Conservation (phyloP, 2,329 filamentous ascomycete species). For the Aspergillus niger region DNA sequence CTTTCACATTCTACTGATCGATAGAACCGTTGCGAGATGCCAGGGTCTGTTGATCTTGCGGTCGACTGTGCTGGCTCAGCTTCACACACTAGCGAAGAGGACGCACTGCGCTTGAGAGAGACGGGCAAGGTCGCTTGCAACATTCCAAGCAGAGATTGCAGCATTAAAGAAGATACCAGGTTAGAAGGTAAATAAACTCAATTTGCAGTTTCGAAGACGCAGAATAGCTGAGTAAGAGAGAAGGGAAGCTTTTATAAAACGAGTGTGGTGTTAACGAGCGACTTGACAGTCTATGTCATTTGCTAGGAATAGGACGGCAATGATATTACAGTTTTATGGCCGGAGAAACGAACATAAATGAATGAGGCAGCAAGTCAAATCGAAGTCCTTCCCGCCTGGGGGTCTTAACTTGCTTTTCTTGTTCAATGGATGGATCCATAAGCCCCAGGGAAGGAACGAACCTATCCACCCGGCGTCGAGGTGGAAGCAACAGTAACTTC, state of each 20-base stretch:
- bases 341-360: constrained; percentile 1
- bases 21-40: constrained; percentile 19
- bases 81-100: constrained; percentile 1
- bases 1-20: constrained; percentile 10
- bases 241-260: constrained; percentile 14
- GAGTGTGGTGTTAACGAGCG: constrained; percentile 18
- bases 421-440: not conserved
- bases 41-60: constrained; percentile 1
- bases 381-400: not conserved
- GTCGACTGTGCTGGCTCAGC: constrained; percentile 1
- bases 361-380: constrained; percentile 2
- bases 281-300: constrained; percentile 18
- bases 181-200: not conserved
- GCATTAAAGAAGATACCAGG: not conserved
- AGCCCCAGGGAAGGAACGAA: constrained; percentile 17
- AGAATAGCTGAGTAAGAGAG: constrained; percentile 1
- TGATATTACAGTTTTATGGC: constrained; percentile 1
- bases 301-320: constrained; percentile 17
- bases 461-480: not conserved
- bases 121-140: constrained; percentile 10
- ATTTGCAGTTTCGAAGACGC: not conserved
- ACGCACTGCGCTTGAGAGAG: constrained; percentile 1
- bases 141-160: constrained; percentile 12
- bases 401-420: not conserved
- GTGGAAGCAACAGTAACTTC: constrained; percentile 7